phyloP scores from a whole-genome alignment of 345 rosid species.

The Gossypium raimondii region DNA sequence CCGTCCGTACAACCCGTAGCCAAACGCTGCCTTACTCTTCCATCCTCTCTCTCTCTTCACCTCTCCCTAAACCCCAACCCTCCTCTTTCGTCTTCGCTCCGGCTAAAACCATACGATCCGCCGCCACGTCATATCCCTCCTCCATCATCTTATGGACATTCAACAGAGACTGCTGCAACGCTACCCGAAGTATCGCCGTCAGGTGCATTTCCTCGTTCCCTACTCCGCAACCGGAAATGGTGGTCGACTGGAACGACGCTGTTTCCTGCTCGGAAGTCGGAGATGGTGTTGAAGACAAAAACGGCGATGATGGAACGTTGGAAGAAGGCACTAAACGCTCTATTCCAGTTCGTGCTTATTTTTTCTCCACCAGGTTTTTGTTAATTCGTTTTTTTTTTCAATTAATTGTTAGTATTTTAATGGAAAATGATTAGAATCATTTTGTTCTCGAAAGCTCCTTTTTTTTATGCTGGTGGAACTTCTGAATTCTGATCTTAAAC shows the following conservation, averaged over 20 bases:
- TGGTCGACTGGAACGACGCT: slow-evolving; percentile 38
- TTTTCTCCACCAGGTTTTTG: slow-evolving; percentile 79
- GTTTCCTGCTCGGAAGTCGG: slow-evolving; percentile 40
- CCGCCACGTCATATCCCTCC: slow-evolving; percentile 15
- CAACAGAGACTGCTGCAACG: not conserved
- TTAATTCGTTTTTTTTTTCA: not conserved
- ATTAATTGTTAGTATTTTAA: not conserved
- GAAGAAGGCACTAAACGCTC: slow-evolving; percentile 50
- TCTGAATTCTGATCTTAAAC: not conserved
- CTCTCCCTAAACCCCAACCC: slow-evolving; percentile 20
- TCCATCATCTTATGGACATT: slow-evolving; percentile 4
- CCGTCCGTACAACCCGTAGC: slow-evolving; percentile 25
- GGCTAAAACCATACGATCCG: not conserved
- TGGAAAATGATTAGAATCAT: not conserved
- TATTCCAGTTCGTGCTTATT: slow-evolving; percentile 82
- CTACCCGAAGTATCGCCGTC: not conserved
- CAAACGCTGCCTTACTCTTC: not conserved
- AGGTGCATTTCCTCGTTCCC: slow-evolving; percentile 38
- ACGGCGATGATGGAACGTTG: slow-evolving; percentile 1
- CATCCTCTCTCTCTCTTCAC: not conserved
- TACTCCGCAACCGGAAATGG: slow-evolving; percentile 24
- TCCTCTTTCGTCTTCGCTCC: slow-evolving; percentile 1
- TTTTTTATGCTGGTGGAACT: not conserved
- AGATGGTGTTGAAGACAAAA: slow-evolving; percentile 23
- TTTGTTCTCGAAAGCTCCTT: not conserved